Conservation (phyloP, 2,329 filamentous ascomycete genomes). For the Trichoderma koningiopsis region DNA sequence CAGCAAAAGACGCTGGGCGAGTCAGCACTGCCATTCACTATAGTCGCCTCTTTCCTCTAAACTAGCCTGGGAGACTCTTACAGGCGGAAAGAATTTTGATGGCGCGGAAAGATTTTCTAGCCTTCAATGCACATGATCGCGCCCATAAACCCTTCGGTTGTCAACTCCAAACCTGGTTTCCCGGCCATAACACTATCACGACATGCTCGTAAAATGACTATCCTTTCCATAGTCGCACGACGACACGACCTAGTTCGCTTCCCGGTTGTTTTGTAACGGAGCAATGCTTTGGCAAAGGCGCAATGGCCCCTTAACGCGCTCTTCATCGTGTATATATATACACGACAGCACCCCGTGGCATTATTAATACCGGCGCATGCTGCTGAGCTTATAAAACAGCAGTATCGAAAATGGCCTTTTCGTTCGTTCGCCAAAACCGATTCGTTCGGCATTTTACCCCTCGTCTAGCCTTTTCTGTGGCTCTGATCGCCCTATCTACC, state of each 20-base stretch:
- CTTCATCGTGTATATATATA: not conserved
- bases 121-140: not conserved
- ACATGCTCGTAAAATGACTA: not conserved
- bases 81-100: constrained; percentile 14
- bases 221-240: not conserved
- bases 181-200: not conserved
- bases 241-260: not conserved
- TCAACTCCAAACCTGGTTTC: not conserved
- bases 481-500: constrained; percentile 11
- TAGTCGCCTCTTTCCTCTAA: constrained; percentile 1
- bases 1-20: not conserved
- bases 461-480: constrained; percentile 7
- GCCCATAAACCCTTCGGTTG: not conserved
- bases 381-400: not conserved
- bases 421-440: constrained; percentile 16
- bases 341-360: not conserved
- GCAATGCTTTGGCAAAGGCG: not conserved
- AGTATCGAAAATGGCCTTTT: not conserved
- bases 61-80: not conserved
- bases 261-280: not conserved
- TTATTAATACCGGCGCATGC: not conserved
- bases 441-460: constrained; percentile 12
- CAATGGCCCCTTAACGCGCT: not conserved
- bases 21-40: not conserved
- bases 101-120: constrained; percentile 18